phyloP scores from a whole-genome alignment of 2,329 filamentous ascomycete species.

The Blastomyces gilchristii region DNA sequence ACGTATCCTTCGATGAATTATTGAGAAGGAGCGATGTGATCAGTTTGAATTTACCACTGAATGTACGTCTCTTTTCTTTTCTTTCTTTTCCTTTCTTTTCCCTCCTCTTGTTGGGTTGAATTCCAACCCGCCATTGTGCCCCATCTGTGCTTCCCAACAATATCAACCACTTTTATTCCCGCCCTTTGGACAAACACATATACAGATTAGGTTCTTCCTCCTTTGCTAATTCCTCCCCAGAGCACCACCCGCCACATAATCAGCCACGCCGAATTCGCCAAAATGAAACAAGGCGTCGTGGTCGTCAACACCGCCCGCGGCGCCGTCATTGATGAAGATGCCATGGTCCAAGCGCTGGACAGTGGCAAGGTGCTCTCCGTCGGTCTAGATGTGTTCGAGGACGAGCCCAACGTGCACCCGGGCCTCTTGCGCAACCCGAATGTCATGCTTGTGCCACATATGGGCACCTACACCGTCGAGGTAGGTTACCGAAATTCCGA shows the following conservation, averaged over 20 bases:
- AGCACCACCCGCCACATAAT: constrained; percentile 65
- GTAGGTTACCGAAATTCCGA: constrained; percentile 27
- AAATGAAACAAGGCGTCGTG: constrained; percentile 68
- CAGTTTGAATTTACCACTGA: constrained; percentile 70
- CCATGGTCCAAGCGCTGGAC: constrained; percentile 62
- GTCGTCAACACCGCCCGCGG: constrained; percentile 77
- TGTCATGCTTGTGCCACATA: constrained; percentile 69
- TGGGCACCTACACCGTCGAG: constrained; percentile 74
- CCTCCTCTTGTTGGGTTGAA: neutral
- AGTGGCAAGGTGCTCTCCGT: constrained; percentile 58
- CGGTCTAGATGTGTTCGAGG: constrained; percentile 73
- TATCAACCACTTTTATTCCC: neutral
- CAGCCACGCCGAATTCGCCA: constrained; percentile 55
- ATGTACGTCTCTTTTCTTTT: constrained; percentile 46
- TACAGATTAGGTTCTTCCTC: neutral
- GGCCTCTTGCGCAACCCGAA: constrained; percentile 59
- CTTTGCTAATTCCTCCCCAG: constrained; percentile 23
- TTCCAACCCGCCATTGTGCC: neutral
- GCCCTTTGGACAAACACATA: neutral
- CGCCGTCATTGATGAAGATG: constrained; percentile 70
- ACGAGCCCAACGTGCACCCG: constrained; percentile 66
- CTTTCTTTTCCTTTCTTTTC: neutral
- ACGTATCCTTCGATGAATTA: constrained; percentile 60
- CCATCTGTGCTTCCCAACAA: neutral
- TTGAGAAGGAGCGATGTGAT: constrained; percentile 62